Evolutionary conservation across 2,329 filamentous ascomycete genomes (phyloP).

Genomic region (Pseudocercospora fijiensis): DNA sequence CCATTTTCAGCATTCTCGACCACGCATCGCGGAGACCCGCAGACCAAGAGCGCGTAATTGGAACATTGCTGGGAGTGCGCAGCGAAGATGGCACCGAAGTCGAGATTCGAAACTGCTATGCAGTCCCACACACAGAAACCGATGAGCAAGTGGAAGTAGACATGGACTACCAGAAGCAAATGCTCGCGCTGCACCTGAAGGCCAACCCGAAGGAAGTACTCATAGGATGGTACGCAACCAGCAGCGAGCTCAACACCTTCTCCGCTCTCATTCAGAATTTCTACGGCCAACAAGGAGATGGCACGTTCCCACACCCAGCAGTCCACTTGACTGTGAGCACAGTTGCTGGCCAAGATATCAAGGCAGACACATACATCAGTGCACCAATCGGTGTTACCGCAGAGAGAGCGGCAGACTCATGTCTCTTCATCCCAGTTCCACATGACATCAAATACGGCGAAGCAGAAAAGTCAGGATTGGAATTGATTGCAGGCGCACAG

Average conservation of each 20-base stretch:
- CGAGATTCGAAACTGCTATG: conserved; percentile 93
- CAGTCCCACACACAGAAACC: conserved; percentile 96
- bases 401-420: conserved; percentile 92
- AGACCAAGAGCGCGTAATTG: conserved; percentile 93
- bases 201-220: conserved; percentile 91
- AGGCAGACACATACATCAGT: conserved; percentile 91
- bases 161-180: conserved; percentile 99
- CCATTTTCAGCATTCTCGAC: conserved; percentile 70
- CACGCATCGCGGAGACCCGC: conserved; percentile 89
- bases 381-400: conserved; percentile 92
- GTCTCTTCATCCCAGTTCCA: conserved; percentile 94
- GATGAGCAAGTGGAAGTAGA: conserved; percentile 99
- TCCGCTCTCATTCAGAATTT: conserved; percentile 99
- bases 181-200: conserved; percentile 92
- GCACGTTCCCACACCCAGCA: conserved; percentile 95
- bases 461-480: conserved; percentile 71
- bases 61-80: conserved; percentile 86
- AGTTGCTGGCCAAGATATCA: conserved; percentile 81
- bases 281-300: conserved; percentile 94
- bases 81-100: conserved; percentile 97
- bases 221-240: conserved; percentile 98
- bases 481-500: conserved; percentile 79
- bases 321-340: conserved; percentile 95
- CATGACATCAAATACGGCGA: conserved; percentile 91
- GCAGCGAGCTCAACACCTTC: conserved; percentile 96